Conservation (phyloP, 345 rosid genomes). For the Microthlaspi erraticum region DNA sequence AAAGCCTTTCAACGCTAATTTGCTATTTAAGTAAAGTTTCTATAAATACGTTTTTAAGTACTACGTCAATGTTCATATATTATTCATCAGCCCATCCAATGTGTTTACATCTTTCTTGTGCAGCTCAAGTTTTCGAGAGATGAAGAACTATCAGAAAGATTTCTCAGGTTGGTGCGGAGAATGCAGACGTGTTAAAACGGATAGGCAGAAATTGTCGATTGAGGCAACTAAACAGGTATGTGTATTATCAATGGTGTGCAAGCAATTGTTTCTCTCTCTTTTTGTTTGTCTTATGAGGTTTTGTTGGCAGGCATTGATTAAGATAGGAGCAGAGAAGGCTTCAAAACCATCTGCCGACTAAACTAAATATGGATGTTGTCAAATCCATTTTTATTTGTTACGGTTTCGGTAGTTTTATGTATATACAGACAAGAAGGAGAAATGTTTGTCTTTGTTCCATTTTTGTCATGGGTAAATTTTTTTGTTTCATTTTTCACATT, state of each 20-base stretch:
- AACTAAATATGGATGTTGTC: conserved; percentile 11
- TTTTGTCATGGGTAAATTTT: conserved; percentile 31
- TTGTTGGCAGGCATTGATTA: conserved; percentile 29
- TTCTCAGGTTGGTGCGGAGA: conserved; percentile 91
- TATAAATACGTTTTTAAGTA: neutral
- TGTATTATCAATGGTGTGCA: conserved; percentile 7
- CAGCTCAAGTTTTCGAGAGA: conserved; percentile 86
- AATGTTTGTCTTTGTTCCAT: conserved; percentile 34
- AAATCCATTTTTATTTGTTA: conserved; percentile 14
- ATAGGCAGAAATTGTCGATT: conserved; percentile 59
- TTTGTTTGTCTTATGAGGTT: neutral
- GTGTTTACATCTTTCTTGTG: conserved; percentile 16
- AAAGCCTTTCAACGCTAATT: conserved; percentile 20
- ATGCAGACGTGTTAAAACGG: conserved; percentile 66
- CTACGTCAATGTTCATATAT: neutral
- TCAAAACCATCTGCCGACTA: conserved; percentile 38
- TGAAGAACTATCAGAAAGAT: conserved; percentile 82
- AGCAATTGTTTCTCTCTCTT: conserved; percentile 7
- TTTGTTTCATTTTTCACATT: conserved; percentile 33
- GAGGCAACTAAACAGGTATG: conserved; percentile 48
- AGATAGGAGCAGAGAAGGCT: conserved; percentile 40
- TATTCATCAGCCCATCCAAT: conserved; percentile 15
- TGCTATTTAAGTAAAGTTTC: neutral
- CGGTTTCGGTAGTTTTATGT: conserved; percentile 17
- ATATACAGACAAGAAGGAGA: conserved; percentile 26